Evolutionary conservation across 768 basidiomycete genomes (phyloP), one percentile per base, ranked within the genome.

Genomic region (Trichaptum fuscoviolaceum): DNA sequence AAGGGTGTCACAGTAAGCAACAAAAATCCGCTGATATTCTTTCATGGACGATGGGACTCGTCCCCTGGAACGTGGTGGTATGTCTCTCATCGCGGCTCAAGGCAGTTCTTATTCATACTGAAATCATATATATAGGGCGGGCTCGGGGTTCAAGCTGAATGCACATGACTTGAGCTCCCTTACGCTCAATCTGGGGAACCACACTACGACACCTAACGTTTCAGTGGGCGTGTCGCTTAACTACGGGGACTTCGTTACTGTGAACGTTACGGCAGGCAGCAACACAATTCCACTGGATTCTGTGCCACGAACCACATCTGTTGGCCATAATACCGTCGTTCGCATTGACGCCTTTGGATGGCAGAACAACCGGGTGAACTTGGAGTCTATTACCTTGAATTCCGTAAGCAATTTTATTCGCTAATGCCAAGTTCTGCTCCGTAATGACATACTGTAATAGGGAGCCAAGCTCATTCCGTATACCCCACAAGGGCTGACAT

Each of bases 41-140:
- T 77, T 65, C 82, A 84, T 66, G 84, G 83, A 4, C 78, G 84
- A 24, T 85, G 84, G 85, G 85, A 86, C 68, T 62, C 71, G 0
- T 78, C 80, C 18, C 81, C 80, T 6, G 84, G 84, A 59, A 85
- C 84, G 7, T 87, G 84, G 83, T 86, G 85, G 86, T 84, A 67
- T 60, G 81, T 72, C 65, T 23, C 26, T 59, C 9, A 2, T 30
- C 30, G 30, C 36, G 26, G n/a, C n/a, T n/a, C n/a, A n/a, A 10
- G 35, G 52, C 63, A 18, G 35, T 35, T 17, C 36, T 26, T 17
- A 30, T 9, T 15, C 57, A 26, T 42, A 57, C 42, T 4, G 35
- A 30, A 35, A 18, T 59, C 35, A 36, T 52, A 27, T 57, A 25
- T 42, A 18, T 60, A 86, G 85, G 85, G 81, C 82, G 23, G 79